Evolutionary conservation across 768 basidiomycete genomes (phyloP), one percentile per base, ranked within the genome.

Genomic region (Xanthoconium purpureum): DNA sequence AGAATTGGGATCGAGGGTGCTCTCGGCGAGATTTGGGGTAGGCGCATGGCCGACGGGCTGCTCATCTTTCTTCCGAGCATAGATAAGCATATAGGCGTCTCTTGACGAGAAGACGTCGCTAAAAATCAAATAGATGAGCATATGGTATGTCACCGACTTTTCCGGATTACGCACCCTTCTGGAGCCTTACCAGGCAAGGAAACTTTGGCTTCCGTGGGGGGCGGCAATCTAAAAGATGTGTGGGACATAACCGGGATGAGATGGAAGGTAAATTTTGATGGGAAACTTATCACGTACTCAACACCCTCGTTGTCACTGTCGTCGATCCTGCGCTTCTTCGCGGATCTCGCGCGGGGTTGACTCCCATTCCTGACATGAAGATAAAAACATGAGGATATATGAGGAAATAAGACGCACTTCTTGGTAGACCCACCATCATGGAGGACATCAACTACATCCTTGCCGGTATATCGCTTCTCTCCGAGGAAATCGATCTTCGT

Each of bases 61-160:
- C 36, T 45, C 43, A 18, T 62, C 54, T 30, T 71, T 64, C 60
- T 76, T 78, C 12, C 84, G 82, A 37, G 83, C 80, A 71, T 98
- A 98, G 52, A 98, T 86, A 33, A 98, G 80, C 94, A 98, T 96
- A 72, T 98, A 97, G 7, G 92, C 93, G 63, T 97, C 93, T 72
- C 82, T 89, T 2, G 93, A 94, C 3, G 82, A 77, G 60, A 71
- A 71, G 40, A 89, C 78, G 38, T 78, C 75, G 57, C 80, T 82
- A 62, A 52, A 62, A 57, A 63, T 60, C 65, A 70, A 63, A 58
- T 58, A 47, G 36, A 13, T 58, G 42, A 63, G 58, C 45, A 37
- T 36, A 58, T 51, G 52, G 54, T 63, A 58, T 32, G 37, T 46
- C 53, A 84, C 93, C 53, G 92, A 92, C 8, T 75, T 53, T 91